Conservation (phyloP, 75 land plant genomes). For the Pinus taeda region DNA sequence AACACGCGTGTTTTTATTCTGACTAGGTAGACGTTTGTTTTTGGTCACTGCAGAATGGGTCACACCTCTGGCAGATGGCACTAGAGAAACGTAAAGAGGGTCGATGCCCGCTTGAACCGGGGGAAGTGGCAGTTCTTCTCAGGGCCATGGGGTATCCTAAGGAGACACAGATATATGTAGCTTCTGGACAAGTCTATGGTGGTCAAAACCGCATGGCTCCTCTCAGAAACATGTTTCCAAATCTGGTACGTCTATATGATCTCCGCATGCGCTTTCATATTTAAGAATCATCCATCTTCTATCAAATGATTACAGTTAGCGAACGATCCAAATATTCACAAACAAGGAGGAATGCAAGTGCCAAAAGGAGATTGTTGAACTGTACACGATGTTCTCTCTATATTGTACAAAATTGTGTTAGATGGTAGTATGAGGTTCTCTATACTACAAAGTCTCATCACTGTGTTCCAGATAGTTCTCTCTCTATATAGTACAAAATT, state of each 20-base stretch:
- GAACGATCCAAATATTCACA: too few relatives aligned
- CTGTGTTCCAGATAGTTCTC: background rate
- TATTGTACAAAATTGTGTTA: too few relatives aligned
- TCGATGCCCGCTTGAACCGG: slow-evolving; percentile 86
- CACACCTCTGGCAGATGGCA: slow-evolving; percentile 83
- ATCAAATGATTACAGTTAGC: too few relatives aligned
- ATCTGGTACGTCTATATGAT: slow-evolving; percentile 57
- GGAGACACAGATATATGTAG: slow-evolving; percentile 90
- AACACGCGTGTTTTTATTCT: background rate
- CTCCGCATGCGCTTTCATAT: background rate
- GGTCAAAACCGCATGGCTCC: slow-evolving; percentile 93
- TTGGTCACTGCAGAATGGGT: slow-evolving; percentile 67
- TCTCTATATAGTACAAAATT: too few relatives aligned
- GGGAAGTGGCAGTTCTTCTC: slow-evolving; percentile 81
- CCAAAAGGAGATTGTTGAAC: too few relatives aligned
- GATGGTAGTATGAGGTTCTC: too few relatives aligned
- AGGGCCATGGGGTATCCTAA: slow-evolving; percentile 89
- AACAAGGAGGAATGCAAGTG: too few relatives aligned
- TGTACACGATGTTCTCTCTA: too few relatives aligned
- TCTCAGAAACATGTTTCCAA: slow-evolving; percentile 87
- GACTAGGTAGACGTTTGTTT: background rate
- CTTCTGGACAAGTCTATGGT: slow-evolving; percentile 93
- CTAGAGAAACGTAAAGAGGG: slow-evolving; percentile 86
- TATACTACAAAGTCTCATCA: too few relatives aligned
- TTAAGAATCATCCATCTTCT: background rate